A percentile compares a stretch with the other conserved stretches of the same genome.
phyloP scores from a whole-genome alignment of 306 rosid species.

The Vigna radiata region DNA sequence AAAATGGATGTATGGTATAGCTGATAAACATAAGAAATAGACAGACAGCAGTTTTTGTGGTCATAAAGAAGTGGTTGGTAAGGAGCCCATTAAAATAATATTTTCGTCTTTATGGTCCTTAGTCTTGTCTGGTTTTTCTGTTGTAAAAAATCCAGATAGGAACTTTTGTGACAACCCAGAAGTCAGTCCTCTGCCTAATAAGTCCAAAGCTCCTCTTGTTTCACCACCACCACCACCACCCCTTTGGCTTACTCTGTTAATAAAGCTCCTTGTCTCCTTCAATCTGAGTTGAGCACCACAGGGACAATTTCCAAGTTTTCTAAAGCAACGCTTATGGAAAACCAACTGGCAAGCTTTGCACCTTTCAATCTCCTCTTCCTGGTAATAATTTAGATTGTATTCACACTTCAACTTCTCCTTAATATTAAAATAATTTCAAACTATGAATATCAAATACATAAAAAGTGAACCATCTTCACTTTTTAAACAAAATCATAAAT shows the following conservation, averaged over 20 bases:
- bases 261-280: constrained; percentile 51
- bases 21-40: constrained; percentile 22
- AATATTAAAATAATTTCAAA: constrained; percentile 28
- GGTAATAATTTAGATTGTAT: constrained; percentile 52
- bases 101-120: constrained; percentile 68
- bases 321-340: constrained; percentile 82
- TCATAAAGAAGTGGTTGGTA: constrained; percentile 75
- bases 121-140: constrained; percentile 53
- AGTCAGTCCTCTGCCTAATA: constrained; percentile 60
- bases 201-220: constrained; percentile 58
- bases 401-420: constrained; percentile 9
- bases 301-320: constrained; percentile 67
- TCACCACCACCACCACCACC: constrained; percentile 47
- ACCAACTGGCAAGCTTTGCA: constrained; percentile 75
- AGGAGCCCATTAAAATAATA: constrained; percentile 84
- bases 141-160: constrained; percentile 71
- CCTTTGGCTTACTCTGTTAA: constrained; percentile 42
- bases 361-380: constrained; percentile 80
- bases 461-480: not conserved
- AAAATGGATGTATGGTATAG: constrained; percentile 35
- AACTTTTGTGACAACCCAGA: constrained; percentile 62
- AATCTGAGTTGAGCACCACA: constrained; percentile 67
- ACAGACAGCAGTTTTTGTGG: constrained; percentile 42
- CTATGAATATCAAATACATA: not conserved
- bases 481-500: constrained; percentile 1